These are phyloP conservation scores for Neonectria hederae DNA, from an alignment of 2,329 filamentous ascomycete species.

Conservation along the genomic window DNA sequence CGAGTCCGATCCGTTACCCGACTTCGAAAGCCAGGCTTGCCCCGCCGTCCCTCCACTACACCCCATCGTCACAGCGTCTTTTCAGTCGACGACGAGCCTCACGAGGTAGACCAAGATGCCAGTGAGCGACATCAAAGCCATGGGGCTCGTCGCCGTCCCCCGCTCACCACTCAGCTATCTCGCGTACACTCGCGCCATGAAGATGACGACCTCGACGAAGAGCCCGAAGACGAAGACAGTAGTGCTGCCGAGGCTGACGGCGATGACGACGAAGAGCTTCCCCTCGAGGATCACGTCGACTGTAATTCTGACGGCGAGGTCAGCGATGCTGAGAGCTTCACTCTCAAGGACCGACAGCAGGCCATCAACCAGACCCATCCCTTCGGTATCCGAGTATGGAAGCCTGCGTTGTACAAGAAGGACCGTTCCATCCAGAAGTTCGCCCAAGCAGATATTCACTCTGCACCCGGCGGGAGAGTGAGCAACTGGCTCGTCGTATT, in stretches of 20 bases:
- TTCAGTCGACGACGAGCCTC: conserved; percentile 87
- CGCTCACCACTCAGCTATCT: conserved; percentile 48
- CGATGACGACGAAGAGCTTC: conserved; percentile 50
- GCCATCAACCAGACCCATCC: conserved; percentile 99
- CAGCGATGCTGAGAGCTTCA: conserved; percentile 97
- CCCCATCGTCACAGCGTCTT: conserved; percentile 87
- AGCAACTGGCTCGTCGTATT: conserved; percentile 86
- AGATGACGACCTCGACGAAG: conserved; percentile 37
- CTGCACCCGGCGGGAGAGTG: conserved; percentile 86
- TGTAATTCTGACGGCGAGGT: conserved; percentile 76
- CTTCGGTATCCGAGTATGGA: conserved; percentile 99
- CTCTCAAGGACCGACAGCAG: conserved; percentile 93
- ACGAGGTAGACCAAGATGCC: conserved; percentile 79
- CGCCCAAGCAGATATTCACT: conserved; percentile 97
- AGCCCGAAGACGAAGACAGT: conserved; percentile 33
- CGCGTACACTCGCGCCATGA: conserved; percentile 54
- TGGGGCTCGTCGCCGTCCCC: conserved; percentile 48
- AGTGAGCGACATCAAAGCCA: conserved; percentile 56
- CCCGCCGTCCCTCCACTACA: conserved; percentile 76
- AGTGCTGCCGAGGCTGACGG: conserved; percentile 43
- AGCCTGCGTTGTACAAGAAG: conserved; percentile 98
- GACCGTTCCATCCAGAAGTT: conserved; percentile 94
- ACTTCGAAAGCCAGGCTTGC: conserved; percentile 76
- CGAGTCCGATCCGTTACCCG: conserved; percentile 58
- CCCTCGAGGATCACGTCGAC: conserved; percentile 60